Percentiles rank a stretch among this genome's conserved stretches.
These are phyloP conservation scores for Coemansia sp. DNA, from an alignment of 192 early-diverging fungal genomes.

Conservation along the genomic window DNA sequence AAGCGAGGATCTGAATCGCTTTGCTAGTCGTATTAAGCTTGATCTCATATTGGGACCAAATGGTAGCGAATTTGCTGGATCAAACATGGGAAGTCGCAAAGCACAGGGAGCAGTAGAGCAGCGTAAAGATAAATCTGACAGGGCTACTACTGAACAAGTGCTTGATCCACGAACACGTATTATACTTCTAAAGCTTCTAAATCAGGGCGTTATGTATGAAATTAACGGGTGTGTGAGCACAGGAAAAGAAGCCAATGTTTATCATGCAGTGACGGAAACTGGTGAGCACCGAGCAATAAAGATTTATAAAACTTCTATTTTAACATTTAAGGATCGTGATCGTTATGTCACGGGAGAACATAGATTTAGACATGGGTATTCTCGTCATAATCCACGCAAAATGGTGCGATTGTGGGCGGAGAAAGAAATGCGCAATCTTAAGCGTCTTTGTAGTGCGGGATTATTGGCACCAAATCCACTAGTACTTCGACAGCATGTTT, in stretches of 20 bases:
- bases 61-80: background rate
- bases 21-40: conserved; percentile 69
- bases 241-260: conserved; percentile 99
- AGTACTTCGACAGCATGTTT: conserved; percentile 85
- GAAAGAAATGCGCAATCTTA: conserved; percentile 98
- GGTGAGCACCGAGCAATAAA: conserved; percentile 89
- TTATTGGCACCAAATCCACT: conserved; percentile 90
- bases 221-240: conserved; percentile 98
- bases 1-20: conserved; percentile 64
- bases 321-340: conserved; percentile 97
- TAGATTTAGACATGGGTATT: conserved; percentile 93
- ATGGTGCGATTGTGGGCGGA: conserved; percentile 99
- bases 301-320: conserved; percentile 98
- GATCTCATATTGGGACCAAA: conserved; percentile 20
- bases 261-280: conserved; percentile 85
- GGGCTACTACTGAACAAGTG: conserved; percentile 96
- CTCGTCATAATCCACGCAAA: conserved; percentile 90
- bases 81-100: conserved; percentile 40
- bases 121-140: conserved; percentile 86
- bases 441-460: conserved; percentile 78
- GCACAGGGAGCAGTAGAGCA: conserved; percentile 35
- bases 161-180: conserved; percentile 97
- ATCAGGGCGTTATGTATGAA: conserved; percentile 83
- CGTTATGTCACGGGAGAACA: conserved; percentile 94
- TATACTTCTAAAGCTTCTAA: conserved; percentile 94